Percentiles rank a stretch among this genome's conserved stretches.
phyloP scores from a whole-genome alignment of 495 filamentous ascomycete genomes.

The Parathielavia appendiculata region DNA sequence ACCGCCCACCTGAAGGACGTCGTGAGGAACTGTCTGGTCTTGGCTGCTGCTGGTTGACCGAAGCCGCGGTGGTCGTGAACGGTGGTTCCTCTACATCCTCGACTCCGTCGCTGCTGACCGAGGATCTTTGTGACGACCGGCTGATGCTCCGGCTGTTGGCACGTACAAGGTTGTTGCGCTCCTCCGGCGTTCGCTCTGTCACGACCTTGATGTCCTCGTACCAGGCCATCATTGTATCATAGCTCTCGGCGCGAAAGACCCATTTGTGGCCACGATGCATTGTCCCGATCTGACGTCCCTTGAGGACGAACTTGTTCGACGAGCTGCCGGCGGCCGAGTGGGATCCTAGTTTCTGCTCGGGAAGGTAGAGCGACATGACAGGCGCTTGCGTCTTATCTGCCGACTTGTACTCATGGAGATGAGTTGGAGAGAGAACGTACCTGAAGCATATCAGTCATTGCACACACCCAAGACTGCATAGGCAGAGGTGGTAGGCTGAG shows the following conservation, averaged over 20 bases:
- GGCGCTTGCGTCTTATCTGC: slow-evolving; percentile 63
- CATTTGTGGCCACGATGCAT: slow-evolving; percentile 96
- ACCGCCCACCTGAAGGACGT: slow-evolving; percentile 80
- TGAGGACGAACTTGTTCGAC: slow-evolving; percentile 97
- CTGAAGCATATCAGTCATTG: slow-evolving; percentile 46
- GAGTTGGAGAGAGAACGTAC: slow-evolving; percentile 95
- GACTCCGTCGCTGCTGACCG: slow-evolving; percentile 67
- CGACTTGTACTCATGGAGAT: slow-evolving; percentile 97
- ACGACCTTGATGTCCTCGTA: slow-evolving; percentile 85
- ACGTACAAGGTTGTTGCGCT: slow-evolving; percentile 79
- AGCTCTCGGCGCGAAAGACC: slow-evolving; percentile 93
- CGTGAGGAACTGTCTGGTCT: slow-evolving; percentile 46
- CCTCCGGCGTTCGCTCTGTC: slow-evolving; percentile 83
- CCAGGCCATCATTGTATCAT: slow-evolving; percentile 97
- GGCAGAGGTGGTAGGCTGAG: neutral
- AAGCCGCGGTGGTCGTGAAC: slow-evolving; percentile 56
- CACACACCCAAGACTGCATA: neutral
- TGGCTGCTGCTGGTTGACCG: slow-evolving; percentile 39
- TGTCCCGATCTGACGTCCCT: slow-evolving; percentile 85
- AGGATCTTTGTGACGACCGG: slow-evolving; percentile 57
- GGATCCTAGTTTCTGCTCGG: slow-evolving; percentile 90
- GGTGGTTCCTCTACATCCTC: slow-evolving; percentile 81
- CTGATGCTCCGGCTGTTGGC: slow-evolving; percentile 71
- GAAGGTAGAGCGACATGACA: slow-evolving; percentile 92
- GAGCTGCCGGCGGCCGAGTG: slow-evolving; percentile 77